Base-by-base conservation (phyloP, 2,329 filamentous ascomycete genomes). In the Paracamarosporium sp. region DNA sequence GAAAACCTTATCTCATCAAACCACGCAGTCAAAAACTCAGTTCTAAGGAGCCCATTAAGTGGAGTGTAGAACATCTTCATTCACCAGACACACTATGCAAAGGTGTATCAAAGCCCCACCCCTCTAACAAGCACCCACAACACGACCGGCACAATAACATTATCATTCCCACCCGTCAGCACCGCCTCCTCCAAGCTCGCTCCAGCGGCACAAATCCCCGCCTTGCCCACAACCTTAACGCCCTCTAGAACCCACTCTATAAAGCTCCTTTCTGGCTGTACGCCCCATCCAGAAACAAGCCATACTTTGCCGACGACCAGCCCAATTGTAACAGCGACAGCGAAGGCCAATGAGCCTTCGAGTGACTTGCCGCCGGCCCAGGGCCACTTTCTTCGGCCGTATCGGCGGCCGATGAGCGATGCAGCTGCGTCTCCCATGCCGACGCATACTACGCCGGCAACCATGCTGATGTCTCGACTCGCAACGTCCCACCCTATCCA, bases 311-410 rank as follows among this genome's bases (percentile, higher is more conserved):
- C 90, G 5, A 84, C 80, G 41, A 89, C 77, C 44, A 98, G 82
- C 0, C 94, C 95, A 4, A 84, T 62, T 50, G 89, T 90, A 4
- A 98, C 95, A 3, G 92, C 93, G 4, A 81, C 77, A 1, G 89
- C 90, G 76, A 99, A 98, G 0, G 95, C 95, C 6, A 89, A 63
- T 54, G 84, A 87, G 13, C 95, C 95, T 77, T 99, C 94, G 1
- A 99, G 82, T 62, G 92, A 97, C 83, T 99, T 99, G 13, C 93
- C 94, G 4, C 95, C 95, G 13, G 92, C 91, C 95, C 95, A 99
- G 24, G 93, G 85, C 95, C 95, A 99, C 80, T 97, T 98, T 31
- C 86, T 85, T 27, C 88, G 88, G 3, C 95, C 95, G 73, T 89
- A 97, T 17, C 94, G 87, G 31, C 95, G 85, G 0, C 95, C 95